These are phyloP conservation scores for Collariella sp. DNA, from an alignment of 495 filamentous ascomycete species.

Conservation along the genomic window DNA sequence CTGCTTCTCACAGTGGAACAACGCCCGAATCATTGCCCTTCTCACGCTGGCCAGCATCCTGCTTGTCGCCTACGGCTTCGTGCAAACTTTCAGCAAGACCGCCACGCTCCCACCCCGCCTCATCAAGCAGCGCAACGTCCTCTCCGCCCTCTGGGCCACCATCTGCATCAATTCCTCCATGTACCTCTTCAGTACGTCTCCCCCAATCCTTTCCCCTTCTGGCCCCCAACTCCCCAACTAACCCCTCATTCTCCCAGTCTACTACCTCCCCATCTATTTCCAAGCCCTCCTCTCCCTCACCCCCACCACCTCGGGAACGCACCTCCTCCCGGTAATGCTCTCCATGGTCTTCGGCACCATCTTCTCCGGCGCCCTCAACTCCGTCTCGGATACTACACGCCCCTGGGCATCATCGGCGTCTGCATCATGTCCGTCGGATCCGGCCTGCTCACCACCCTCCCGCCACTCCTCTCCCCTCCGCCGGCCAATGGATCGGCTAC, in stretches of 20 bases:
- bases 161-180: slow-evolving; percentile 29
- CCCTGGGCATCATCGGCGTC: slow-evolving; percentile 40
- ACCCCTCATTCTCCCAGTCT: slow-evolving; percentile 28
- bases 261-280: slow-evolving; percentile 58
- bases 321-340: slow-evolving; percentile 45
- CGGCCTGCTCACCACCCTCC: slow-evolving; percentile 44
- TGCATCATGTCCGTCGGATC: slow-evolving; percentile 48
- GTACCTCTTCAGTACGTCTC: slow-evolving; percentile 42
- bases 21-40: slow-evolving; percentile 34
- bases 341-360: slow-evolving; percentile 41
- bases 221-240: background rate
- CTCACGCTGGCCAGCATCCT: slow-evolving; percentile 38
- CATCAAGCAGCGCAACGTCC: slow-evolving; percentile 56
- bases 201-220: slow-evolving; percentile 49
- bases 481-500: slow-evolving; percentile 50
- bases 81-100: slow-evolving; percentile 46
- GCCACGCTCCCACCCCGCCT: slow-evolving; percentile 64
- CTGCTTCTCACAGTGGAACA: slow-evolving; percentile 37
- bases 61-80: slow-evolving; percentile 34
- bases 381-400: slow-evolving; percentile 41
- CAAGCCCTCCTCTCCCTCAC: slow-evolving; percentile 40
- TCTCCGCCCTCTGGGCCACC: slow-evolving; percentile 31
- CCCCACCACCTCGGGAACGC: slow-evolving; percentile 43
- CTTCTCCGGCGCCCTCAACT: slow-evolving; percentile 40
- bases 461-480: slow-evolving; percentile 38